Base-by-base conservation (phyloP, 768 basidiomycete species). In the Amanita pallidorosea region DNA sequence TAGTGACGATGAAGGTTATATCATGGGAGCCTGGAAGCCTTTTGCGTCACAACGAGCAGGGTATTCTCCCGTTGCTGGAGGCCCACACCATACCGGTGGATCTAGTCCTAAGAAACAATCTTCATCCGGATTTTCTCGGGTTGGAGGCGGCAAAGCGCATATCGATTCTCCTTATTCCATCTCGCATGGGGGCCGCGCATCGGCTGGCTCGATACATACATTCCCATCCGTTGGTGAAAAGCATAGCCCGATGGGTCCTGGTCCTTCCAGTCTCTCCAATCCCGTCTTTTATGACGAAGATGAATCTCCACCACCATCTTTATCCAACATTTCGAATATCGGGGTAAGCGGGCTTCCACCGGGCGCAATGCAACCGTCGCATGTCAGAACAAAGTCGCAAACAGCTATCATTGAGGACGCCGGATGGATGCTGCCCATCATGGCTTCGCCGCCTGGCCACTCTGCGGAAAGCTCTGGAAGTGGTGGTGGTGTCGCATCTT, bases 11-110 rank as follows among this genome's bases (percentile, higher is more conserved):
- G 88, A 88, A 55, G 85, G 88, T 11, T 86, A 73, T 56, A 96
- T 97, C 60, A 95, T 97, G 90, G 85, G 83, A 37, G 89, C 94
- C n/a, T 95, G 91, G 89, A 82, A 85, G 56, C 79, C 83, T 25
- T 86, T 79, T 70, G 78, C 78, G 0, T 25, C 42, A 7, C 50
- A 51, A 35, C 69, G 74, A 6, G 63, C 71, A 18, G 76, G 76
- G 0, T 79, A 80, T 60, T 49, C 61, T 18, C 65, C 74, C 7
- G 70, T 81, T 18, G 66, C 66, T 18, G 74, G 76, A 29, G 58
- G 61, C 13, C 55, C 65, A 2, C 57, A 60, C 25, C 48, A 51
- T 34, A 45, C 36, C 13, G 36, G 42, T 44, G 45, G 23, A 27
- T 44, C 49, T 20, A 51, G 34, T 23, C 27, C 48, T 55, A 58